A percentile compares a stretch with the other conserved stretches of the same genome.
These are phyloP conservation scores for Prunus armeniaca DNA, from an alignment of 306 rosid species.

Conservation along the genomic window DNA sequence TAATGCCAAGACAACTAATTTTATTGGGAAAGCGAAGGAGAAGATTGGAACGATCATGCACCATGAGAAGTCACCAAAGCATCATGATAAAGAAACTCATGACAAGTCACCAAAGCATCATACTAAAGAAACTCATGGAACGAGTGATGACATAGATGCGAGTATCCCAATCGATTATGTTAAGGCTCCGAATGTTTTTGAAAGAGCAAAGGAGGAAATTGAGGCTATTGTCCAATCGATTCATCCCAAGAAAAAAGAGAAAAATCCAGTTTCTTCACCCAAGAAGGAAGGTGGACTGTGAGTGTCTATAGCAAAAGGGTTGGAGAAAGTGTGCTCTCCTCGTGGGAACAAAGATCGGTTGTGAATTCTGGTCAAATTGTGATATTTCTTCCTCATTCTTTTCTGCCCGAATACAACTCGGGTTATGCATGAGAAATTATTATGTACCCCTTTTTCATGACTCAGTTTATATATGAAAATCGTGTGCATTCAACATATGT, in stretches of 20 bases:
- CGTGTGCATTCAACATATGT: background rate
- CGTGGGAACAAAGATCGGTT: conserved; percentile 9
- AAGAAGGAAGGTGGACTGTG: conserved; percentile 22
- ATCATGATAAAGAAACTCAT: conserved; percentile 30
- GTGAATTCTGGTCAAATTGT: conserved; percentile 3
- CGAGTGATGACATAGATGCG: conserved; percentile 54
- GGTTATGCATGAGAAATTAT: background rate
- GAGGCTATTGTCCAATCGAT: conserved; percentile 62
- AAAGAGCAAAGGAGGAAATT: conserved; percentile 73
- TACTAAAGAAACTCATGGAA: conserved; percentile 65
- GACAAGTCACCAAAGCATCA: conserved; percentile 47
- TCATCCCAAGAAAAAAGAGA: conserved; percentile 47
- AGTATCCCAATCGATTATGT: conserved; percentile 48
- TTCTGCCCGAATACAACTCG: background rate
- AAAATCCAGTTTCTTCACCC: conserved; percentile 14
- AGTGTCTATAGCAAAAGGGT: conserved; percentile 7
- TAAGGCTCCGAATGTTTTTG: conserved; percentile 56
- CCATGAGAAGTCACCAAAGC: conserved; percentile 44
- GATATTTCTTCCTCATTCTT: background rate
- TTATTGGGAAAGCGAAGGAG: conserved; percentile 44
- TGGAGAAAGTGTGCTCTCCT: conserved; percentile 21
- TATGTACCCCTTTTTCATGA: background rate
- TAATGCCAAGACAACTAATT: conserved; percentile 22
- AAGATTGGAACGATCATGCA: conserved; percentile 47
- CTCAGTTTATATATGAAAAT: background rate